A percentile compares a stretch with the other conserved stretches of the same genome.
Conservation (phyloP, 2,329 filamentous ascomycete species). For the Xylaria sp. region DNA sequence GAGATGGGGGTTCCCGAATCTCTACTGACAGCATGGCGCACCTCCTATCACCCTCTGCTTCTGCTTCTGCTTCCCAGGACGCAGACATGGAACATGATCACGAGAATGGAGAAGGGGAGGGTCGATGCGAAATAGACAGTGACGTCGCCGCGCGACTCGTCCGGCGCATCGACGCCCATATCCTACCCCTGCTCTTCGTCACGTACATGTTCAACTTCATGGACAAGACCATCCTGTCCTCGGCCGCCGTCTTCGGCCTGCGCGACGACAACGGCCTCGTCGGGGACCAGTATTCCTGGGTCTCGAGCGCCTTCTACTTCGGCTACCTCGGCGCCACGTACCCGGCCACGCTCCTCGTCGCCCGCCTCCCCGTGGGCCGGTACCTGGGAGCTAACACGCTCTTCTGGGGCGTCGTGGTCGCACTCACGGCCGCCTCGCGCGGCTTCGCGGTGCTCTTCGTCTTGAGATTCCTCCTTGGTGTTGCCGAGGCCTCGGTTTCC, state of each 20-base stretch:
- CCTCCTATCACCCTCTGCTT: slow-evolving; percentile 15
- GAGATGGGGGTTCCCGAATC: slow-evolving; percentile 1
- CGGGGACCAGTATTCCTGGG: slow-evolving; percentile 59
- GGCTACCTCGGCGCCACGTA: slow-evolving; percentile 64
- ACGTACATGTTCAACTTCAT: slow-evolving; percentile 71
- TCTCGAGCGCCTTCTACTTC: slow-evolving; percentile 60
- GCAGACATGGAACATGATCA: not conserved
- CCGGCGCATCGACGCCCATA: slow-evolving; percentile 65
- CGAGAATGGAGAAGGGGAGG: not conserved
- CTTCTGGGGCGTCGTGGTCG: slow-evolving; percentile 63
- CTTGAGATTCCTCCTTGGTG: slow-evolving; percentile 64
- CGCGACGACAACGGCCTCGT: slow-evolving; percentile 58
- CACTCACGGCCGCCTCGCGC: slow-evolving; percentile 58
- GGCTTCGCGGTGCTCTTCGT: slow-evolving; percentile 62
- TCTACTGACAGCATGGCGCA: slow-evolving; percentile 25
- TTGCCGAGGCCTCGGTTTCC: slow-evolving; percentile 65
- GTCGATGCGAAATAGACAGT: slow-evolving; percentile 11
- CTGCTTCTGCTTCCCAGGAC: not conserved
- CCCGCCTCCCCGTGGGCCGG: slow-evolving; percentile 60
- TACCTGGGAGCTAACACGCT: slow-evolving; percentile 61
- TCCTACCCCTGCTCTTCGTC: slow-evolving; percentile 67
- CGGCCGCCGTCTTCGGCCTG: slow-evolving; percentile 67
- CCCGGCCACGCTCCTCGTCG: slow-evolving; percentile 61
- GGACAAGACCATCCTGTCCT: slow-evolving; percentile 69
- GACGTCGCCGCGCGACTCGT: slow-evolving; percentile 51